Evolutionary conservation across 208 protist genomes (phyloP).

Genomic region (Wallacemonas sp.): DNA sequence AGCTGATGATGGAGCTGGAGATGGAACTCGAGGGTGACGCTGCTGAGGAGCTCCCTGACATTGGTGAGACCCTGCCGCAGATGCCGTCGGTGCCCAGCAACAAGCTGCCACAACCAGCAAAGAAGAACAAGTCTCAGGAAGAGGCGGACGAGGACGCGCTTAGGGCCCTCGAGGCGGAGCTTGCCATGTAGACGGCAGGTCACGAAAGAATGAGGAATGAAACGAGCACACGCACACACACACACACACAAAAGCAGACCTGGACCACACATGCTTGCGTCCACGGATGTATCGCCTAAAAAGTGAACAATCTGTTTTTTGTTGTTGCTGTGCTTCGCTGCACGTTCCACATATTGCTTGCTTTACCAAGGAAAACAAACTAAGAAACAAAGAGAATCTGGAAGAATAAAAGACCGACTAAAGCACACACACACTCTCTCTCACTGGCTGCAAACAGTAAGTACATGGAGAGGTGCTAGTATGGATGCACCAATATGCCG

Average conservation of each 20-base stretch:
- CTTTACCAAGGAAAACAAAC: too few relatives aligned
- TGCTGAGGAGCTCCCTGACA: conserved; percentile 15
- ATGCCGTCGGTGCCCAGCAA: conserved; percentile 21
- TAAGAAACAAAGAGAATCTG: too few relatives aligned
- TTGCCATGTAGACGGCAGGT: conserved; percentile 36
- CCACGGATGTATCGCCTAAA: too few relatives aligned
- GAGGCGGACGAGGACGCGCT: conserved; percentile 83
- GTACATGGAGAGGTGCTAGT: too few relatives aligned
- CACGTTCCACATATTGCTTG: too few relatives aligned
- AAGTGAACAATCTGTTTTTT: too few relatives aligned
- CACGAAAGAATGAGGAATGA: background rate
- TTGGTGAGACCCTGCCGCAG: conserved; percentile 22
- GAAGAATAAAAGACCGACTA: too few relatives aligned
- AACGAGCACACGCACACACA: background rate
- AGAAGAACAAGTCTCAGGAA: conserved; percentile 35
- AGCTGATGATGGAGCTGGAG: conserved; percentile 83
- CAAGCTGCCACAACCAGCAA: conserved; percentile 27
- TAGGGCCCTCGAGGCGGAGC: conserved; percentile 66
- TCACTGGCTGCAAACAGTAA: too few relatives aligned
- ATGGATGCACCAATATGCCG: too few relatives aligned
- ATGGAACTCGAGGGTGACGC: conserved; percentile 52
- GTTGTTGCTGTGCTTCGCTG: too few relatives aligned
- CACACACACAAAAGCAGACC: background rate
- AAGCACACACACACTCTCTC: too few relatives aligned
- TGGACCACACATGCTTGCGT: too few relatives aligned